Percentiles rank a stretch among this genome's conserved stretches.
Conservation (phyloP, 768 basidiomycete species). For the Termitomyces eurrhizus region DNA sequence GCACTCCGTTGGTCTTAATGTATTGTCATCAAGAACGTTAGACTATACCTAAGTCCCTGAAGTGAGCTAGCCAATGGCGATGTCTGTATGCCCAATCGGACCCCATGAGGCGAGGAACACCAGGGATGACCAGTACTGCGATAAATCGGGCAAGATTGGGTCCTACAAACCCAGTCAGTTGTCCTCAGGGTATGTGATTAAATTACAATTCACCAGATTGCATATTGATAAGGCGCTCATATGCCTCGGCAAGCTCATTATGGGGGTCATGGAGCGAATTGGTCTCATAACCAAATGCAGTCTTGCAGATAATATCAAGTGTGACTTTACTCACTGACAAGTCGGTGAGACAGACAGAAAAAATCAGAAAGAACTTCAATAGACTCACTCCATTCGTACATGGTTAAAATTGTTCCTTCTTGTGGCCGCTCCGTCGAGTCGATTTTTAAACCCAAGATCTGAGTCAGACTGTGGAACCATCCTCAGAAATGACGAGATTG, state of each 20-base stretch:
- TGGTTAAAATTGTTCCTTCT: slow-evolving; percentile 26
- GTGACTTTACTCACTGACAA: slow-evolving; percentile 45
- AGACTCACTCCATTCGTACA: slow-evolving; percentile 47
- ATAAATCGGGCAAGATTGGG: slow-evolving; percentile 34
- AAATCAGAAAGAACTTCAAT: neutral
- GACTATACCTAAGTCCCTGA: slow-evolving; percentile 19
- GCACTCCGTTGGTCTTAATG: neutral
- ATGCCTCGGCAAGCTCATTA: slow-evolving; percentile 45
- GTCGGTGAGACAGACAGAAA: neutral
- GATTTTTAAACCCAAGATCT: slow-evolving; percentile 32
- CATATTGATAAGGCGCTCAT: slow-evolving; percentile 36
- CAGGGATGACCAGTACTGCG: slow-evolving; percentile 32
- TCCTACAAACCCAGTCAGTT: slow-evolving; percentile 9
- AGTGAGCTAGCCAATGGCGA: slow-evolving; percentile 26
- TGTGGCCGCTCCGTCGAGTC: slow-evolving; percentile 17
- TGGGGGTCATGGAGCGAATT: slow-evolving; percentile 42
- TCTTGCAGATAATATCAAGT: slow-evolving; percentile 48
- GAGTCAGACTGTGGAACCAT: slow-evolving; percentile 26
- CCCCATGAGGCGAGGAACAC: slow-evolving; percentile 24
- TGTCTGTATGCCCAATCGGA: slow-evolving; percentile 35
- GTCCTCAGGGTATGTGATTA: neutral
- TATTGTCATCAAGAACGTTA: neutral
- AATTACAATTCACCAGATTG: slow-evolving; percentile 26
- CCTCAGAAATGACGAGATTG: neutral
- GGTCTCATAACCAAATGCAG: slow-evolving; percentile 45